Conservation (phyloP, 768 basidiomycete genomes). For the Suillus ampliporus region DNA sequence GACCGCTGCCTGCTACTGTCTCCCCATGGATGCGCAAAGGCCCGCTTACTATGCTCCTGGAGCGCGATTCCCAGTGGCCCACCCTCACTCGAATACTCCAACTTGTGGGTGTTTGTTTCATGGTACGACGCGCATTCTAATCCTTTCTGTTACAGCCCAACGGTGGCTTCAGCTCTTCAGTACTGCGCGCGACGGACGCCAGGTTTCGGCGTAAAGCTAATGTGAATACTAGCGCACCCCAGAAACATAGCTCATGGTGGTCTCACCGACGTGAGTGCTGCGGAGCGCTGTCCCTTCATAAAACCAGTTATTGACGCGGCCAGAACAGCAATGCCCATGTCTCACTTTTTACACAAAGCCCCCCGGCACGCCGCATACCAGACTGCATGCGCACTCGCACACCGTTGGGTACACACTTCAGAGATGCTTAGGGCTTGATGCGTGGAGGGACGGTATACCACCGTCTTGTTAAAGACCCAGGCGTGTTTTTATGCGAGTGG, state of each 20-base stretch:
- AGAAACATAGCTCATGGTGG: constrained; percentile 37
- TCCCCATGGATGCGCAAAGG: constrained; percentile 27
- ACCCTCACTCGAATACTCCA: constrained; percentile 18
- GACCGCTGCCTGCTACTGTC: constrained; percentile 24
- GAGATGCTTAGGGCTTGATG: too few species aligned
- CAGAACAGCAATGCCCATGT: neutral
- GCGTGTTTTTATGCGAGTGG: too few species aligned
- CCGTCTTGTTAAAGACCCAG: too few species aligned
- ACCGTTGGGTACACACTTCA: too few species aligned
- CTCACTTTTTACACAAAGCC: constrained; percentile 45
- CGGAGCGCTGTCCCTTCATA: too few species aligned
- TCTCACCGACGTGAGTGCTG: constrained; percentile 32
- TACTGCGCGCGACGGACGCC: neutral
- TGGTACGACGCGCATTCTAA: neutral
- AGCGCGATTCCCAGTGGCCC: constrained; percentile 4
- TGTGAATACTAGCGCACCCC: neutral
- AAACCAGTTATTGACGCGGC: neutral
- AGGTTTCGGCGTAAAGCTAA: neutral
- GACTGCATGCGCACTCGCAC: too few species aligned
- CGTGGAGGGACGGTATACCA: too few species aligned
- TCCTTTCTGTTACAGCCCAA: neutral
- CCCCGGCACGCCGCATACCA: constrained; percentile 30
- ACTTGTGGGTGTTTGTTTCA: constrained; percentile 15
- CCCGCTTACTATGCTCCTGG: constrained; percentile 17
- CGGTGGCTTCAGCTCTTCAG: constrained; percentile 8